Percentiles rank a stretch among this genome's conserved stretches.
Conservation (phyloP, 1,139 yeast genomes). For the Chernovozyma aurita region DNA sequence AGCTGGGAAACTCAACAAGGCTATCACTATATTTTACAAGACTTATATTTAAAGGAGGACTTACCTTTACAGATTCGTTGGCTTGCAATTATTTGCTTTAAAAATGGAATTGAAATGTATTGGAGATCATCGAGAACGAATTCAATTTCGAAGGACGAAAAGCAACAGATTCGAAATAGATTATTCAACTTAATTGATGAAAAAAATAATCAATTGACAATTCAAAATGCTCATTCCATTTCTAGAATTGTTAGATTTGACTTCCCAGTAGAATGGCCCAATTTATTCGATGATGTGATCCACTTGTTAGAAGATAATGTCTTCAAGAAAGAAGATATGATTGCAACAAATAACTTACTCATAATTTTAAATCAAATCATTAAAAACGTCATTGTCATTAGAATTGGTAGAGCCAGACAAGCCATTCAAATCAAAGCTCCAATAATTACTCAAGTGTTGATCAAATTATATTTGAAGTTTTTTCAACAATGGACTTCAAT, state of each 20-base stretch:
- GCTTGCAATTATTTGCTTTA: slow-evolving; percentile 83
- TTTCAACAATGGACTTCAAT: slow-evolving; percentile 58
- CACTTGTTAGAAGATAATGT: slow-evolving; percentile 36
- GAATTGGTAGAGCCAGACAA: slow-evolving; percentile 78
- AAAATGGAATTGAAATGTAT: slow-evolving; percentile 77
- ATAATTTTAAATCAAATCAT: slow-evolving; percentile 71
- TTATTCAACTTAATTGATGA: slow-evolving; percentile 62
- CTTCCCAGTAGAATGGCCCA: slow-evolving; percentile 86
- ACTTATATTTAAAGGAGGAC: slow-evolving; percentile 56
- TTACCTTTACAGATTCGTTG: slow-evolving; percentile 67
- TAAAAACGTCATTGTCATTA: slow-evolving; percentile 66
- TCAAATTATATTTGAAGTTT: slow-evolving; percentile 53
- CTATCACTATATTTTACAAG: slow-evolving; percentile 54
- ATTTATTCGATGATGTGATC: slow-evolving; percentile 59
- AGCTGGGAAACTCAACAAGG: slow-evolving; percentile 65
- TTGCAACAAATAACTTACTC: slow-evolving; percentile 57
- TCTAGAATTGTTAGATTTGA: slow-evolving; percentile 78
- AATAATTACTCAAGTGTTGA: slow-evolving; percentile 52
- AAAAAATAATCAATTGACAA: slow-evolving; percentile 64
- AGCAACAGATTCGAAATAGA: slow-evolving; percentile 52
- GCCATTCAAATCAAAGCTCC: slow-evolving; percentile 75
- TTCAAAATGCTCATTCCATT: slow-evolving; percentile 81
- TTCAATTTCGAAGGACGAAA: slow-evolving; percentile 67
- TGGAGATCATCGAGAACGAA: slow-evolving; percentile 69
- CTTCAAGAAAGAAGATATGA: slow-evolving; percentile 44